Conservation (phyloP, 768 basidiomycete genomes). For the Rhodotorula kratochvilovae region DNA sequence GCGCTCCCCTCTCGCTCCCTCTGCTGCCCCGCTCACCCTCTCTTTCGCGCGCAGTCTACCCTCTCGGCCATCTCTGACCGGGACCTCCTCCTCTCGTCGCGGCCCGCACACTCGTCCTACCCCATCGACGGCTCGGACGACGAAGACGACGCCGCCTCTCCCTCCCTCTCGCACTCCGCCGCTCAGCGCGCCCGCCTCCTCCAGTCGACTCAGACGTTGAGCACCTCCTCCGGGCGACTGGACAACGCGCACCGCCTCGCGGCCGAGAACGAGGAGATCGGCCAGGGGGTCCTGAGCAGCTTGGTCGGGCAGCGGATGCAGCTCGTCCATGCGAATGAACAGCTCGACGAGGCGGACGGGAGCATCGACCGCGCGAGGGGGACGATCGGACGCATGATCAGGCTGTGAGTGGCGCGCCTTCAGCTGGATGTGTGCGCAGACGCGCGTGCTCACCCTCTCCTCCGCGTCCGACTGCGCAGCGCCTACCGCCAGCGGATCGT, state of each 20-base stretch:
- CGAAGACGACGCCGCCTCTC: conserved; percentile 6
- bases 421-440: too few relatives aligned
- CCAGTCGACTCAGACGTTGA: conserved; percentile 15
- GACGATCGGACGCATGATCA: conserved; percentile 51
- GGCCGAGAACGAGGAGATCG: conserved; percentile 51
- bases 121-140: conserved; percentile 16
- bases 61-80: conserved; percentile 27
- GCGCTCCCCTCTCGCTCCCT: too few relatives aligned
- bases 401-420: conserved; percentile 46
- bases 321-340: conserved; percentile 45
- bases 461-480: too few relatives aligned
- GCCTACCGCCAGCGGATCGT: conserved; percentile 50
- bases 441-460: too few relatives aligned
- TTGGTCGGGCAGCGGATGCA: conserved; percentile 50
- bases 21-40: too few relatives aligned
- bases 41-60: too few relatives aligned
- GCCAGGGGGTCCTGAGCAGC: conserved; percentile 48
- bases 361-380: conserved; percentile 49
- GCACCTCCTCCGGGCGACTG: conserved; percentile 42
- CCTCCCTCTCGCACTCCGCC: not conserved
- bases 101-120: conserved; percentile 10
- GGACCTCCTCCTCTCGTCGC: conserved; percentile 26
- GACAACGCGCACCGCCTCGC: conserved; percentile 51
- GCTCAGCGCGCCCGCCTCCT: conserved; percentile 24
- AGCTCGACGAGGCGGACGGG: conserved; percentile 49